Percentiles rank a stretch among this genome's conserved stretches.
Conservation (phyloP, 1,284 basidiomycete genomes). For the Irpex sp. region DNA sequence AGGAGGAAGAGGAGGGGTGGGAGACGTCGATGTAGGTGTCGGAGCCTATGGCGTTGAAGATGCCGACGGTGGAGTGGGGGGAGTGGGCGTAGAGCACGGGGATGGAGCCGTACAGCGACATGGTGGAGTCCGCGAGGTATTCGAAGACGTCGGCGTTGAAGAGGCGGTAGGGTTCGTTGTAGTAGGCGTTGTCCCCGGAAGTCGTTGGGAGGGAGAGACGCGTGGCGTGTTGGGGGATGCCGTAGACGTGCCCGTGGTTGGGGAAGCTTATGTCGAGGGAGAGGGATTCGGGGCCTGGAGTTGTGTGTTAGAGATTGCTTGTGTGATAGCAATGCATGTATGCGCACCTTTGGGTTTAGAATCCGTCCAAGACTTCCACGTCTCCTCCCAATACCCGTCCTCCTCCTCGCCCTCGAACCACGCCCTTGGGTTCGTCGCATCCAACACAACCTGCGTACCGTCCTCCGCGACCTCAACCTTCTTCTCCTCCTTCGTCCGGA, state of each 20-base stretch:
- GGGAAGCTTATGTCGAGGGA: constrained; percentile 95
- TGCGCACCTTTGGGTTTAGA: constrained; percentile 88
- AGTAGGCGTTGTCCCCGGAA: constrained; percentile 64
- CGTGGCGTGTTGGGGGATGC: constrained; percentile 96
- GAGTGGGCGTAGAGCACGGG: constrained; percentile 94
- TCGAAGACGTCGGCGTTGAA: constrained; percentile 98
- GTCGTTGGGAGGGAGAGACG: constrained; percentile 87
- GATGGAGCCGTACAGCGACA: constrained; percentile 90
- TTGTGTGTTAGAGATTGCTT: neutral
- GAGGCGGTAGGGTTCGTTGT: constrained; percentile 90
- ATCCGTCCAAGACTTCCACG: constrained; percentile 84
- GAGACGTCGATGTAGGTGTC: constrained; percentile 96
- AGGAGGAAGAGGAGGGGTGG: constrained; percentile 59
- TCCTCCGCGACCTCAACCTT: constrained; percentile 21
- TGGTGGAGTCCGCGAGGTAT: constrained; percentile 88
- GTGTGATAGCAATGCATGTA: neutral
- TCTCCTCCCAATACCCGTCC: constrained; percentile 88
- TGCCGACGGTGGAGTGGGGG: constrained; percentile 77
- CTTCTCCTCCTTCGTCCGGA: constrained; percentile 62
- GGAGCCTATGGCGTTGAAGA: constrained; percentile 89
- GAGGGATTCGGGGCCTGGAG: constrained; percentile 86
- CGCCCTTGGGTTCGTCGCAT: constrained; percentile 52
- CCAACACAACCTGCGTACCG: constrained; percentile 50
- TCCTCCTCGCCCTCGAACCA: constrained; percentile 89
- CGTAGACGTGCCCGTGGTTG: constrained; percentile 85